phyloP scores from a whole-genome alignment of 192 early-diverging fungal genomes.

The Irineochytrium annulatum region DNA sequence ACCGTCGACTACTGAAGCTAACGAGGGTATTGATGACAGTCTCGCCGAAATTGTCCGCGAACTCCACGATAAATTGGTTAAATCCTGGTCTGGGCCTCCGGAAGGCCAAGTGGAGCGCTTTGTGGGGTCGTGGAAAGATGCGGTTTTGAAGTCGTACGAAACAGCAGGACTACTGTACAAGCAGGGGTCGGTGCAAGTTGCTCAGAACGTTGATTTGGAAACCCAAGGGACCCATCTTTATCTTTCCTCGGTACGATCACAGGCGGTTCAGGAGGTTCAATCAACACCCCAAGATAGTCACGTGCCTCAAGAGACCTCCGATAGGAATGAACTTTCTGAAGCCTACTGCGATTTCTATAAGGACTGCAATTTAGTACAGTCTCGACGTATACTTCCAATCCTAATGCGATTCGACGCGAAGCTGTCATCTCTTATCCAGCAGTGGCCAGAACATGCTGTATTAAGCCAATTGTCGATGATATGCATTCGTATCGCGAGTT shows the following conservation, averaged over 20 bases:
- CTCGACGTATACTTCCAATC: conserved; percentile 58
- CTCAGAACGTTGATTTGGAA: no score
- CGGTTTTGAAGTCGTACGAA: conserved; percentile 19
- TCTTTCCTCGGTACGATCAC: no score
- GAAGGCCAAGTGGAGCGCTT: no score
- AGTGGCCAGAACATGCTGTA: conserved; percentile 91
- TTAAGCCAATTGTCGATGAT: conserved; percentile 63
- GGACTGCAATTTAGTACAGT: conserved; percentile 73
- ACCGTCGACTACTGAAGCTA: neutral
- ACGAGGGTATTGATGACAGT: conserved; percentile 35
- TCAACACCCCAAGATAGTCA: no score
- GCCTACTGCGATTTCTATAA: conserved; percentile 80
- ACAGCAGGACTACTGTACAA: no score
- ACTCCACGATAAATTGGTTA: conserved; percentile 36
- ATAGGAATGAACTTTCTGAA: no score
- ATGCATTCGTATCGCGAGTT: conserved; percentile 46
- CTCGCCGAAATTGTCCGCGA: conserved; percentile 47
- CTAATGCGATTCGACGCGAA: conserved; percentile 57
- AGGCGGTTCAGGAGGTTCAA: no score
- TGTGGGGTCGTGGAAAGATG: conserved; percentile 6
- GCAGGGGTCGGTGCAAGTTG: no score
- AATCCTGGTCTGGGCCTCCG: conserved; percentile 32
- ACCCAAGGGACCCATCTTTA: no score
- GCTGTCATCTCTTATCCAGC: conserved; percentile 55
- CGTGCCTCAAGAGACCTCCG: no score